Evolutionary conservation across 371 early-diverging fungal genomes (phyloP).

Genomic region (Lichtheimia hyalospora): DNA sequence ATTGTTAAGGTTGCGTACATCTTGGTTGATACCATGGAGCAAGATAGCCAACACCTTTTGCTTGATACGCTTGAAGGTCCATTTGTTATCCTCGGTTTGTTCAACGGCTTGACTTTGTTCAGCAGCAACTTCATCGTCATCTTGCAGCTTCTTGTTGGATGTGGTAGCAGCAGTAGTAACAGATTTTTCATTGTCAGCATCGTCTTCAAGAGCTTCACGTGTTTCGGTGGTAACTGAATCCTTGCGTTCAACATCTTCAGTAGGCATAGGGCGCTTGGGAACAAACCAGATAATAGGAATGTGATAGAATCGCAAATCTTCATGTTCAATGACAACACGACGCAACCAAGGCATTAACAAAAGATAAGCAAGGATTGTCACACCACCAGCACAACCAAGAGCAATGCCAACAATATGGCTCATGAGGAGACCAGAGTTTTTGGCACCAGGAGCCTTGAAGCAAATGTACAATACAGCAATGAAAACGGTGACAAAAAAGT

Average conservation of each 20-base stretch:
- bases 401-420: conserved; percentile 59
- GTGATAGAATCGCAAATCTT: conserved; percentile 73
- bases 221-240: neutral
- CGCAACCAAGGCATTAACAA: conserved; percentile 67
- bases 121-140: neutral
- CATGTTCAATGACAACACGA: conserved; percentile 64
- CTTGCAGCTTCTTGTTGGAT: conserved; percentile 6
- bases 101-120: neutral
- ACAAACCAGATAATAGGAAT: conserved; percentile 54
- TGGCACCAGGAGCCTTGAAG: conserved; percentile 65
- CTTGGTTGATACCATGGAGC: conserved; percentile 55
- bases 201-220: conserved; percentile 5
- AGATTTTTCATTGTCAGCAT: neutral
- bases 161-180: conserved; percentile 2
- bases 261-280: conserved; percentile 38
- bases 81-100: neutral
- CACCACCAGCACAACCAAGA: conserved; percentile 55
- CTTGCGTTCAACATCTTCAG: conserved; percentile 13
- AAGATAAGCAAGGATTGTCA: conserved; percentile 56
- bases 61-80: conserved; percentile 13
- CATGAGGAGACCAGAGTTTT: conserved; percentile 32
- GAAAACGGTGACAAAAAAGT: conserved; percentile 71
- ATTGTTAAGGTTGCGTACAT: conserved; percentile 57
- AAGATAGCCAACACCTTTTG: conserved; percentile 9
- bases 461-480: conserved; percentile 78